Base-by-base conservation (phyloP, 2,329 filamentous ascomycete species). In the Fusarium euwallaceae region DNA sequence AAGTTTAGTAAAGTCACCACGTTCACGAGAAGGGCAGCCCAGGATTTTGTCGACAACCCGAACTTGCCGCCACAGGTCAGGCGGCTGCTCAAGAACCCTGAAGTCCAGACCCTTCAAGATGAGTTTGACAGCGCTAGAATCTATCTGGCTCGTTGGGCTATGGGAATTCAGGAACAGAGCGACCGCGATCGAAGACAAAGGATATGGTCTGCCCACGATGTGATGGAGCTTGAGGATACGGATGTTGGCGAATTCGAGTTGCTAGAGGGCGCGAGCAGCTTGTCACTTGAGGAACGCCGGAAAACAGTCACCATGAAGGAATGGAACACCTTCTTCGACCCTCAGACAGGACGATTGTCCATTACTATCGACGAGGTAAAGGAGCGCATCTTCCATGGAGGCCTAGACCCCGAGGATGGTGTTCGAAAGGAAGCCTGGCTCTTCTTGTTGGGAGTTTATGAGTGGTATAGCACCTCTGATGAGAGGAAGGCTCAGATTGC, bases 111-210 rank as follows among this genome's bases (percentile, higher is more conserved):
- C 0, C 83, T 99, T 24, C 95, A 98, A 80, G 95, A 98, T 70
- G 97, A 99, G 81, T 99, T 98, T 78, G 97, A 99, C 85, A 98
- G 95, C 78, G 97, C 97, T 5, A 90, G 97, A 74, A 88, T 99
- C 69, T 99, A 99, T 80, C 88, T 99, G 43, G 97, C 97, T 24
- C 89, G 97, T 73, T 99, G 97, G 97, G 97, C 97, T 3, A 98
- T 99, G 97, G 95, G 95, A 9, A 98, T 99, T 74, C 95, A 97
- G 0, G 97, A 99, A 82, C 97, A 99, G 85, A 96, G 95, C 78
- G 97, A 99, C 80, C 89, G 92, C 43, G 97, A 99, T 78, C 88
- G 93, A 27, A 94, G 92, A 61, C 93, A 95, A 82, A 88, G 95
- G 56, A 95, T 98, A 80, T 99, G 95, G 94, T 98, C 95, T 0